Conservation (phyloP, 352 stramenopile species). For the Phytophthora pseudosyringae region DNA sequence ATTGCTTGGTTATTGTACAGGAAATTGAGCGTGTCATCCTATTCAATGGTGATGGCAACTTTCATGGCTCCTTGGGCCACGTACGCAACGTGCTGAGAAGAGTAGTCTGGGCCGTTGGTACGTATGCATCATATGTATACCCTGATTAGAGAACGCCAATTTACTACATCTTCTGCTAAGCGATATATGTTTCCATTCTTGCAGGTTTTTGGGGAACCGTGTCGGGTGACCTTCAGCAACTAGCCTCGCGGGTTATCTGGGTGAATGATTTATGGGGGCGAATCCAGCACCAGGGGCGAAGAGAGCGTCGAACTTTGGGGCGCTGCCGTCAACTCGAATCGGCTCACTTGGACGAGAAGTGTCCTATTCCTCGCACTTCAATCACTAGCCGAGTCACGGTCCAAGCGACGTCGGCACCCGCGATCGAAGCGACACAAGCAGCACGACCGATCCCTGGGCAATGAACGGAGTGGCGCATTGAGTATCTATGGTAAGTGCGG, state of each 20-base stretch:
- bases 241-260: constrained; percentile 66
- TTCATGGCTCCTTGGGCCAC: constrained; percentile 70
- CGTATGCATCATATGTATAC: neutral
- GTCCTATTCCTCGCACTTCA: neutral
- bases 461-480: neutral
- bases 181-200: neutral
- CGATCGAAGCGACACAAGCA: neutral
- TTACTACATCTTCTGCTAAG: neutral
- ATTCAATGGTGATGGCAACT: constrained; percentile 65
- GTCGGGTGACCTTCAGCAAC: constrained; percentile 68
- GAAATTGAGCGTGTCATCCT: constrained; percentile 6
- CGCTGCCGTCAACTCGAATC: neutral
- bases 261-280: constrained; percentile 57
- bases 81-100: constrained; percentile 68
- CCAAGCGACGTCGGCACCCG: neutral
- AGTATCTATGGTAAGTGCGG: neutral
- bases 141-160: neutral
- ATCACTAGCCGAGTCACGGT: neutral
- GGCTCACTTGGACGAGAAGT: neutral
- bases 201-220: constrained; percentile 58
- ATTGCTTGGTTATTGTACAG: neutral
- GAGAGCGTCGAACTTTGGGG: neutral
- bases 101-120: constrained; percentile 78
- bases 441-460: neutral
- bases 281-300: constrained; percentile 20